Evolutionary conservation across 495 filamentous ascomycete genomes (phyloP).

Genomic region (Hypoxylon cercidicola): DNA sequence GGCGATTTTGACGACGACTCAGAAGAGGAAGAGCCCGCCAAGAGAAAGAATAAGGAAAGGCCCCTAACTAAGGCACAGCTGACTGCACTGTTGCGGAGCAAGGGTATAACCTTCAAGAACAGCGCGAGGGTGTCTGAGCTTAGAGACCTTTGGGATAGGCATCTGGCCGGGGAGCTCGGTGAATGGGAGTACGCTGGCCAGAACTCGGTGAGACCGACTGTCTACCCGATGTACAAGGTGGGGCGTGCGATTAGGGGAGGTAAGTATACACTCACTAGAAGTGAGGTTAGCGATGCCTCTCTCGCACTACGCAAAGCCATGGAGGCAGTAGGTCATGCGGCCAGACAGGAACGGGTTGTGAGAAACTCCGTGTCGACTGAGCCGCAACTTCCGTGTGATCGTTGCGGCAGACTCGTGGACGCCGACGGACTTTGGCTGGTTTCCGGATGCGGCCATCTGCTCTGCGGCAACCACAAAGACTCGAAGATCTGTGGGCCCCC

Average conservation of each 20-base stretch:
- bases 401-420: slow-evolving; percentile 36
- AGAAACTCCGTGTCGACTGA: background rate
- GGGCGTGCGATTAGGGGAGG: slow-evolving; percentile 22
- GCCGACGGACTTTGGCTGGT: slow-evolving; percentile 48
- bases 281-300: slow-evolving; percentile 18
- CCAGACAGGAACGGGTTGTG: slow-evolving; percentile 21
- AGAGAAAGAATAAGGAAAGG: too few relatives aligned
- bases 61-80: too few relatives aligned
- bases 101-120: too few relatives aligned
- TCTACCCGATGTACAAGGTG: too few relatives aligned
- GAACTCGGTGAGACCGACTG: too few relatives aligned
- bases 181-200: too few relatives aligned
- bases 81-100: too few relatives aligned
- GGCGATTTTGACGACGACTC: too few relatives aligned
- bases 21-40: too few relatives aligned
- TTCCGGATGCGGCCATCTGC: slow-evolving; percentile 60
- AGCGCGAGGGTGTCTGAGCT: too few relatives aligned
- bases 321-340: slow-evolving; percentile 5
- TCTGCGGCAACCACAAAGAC: slow-evolving; percentile 55
- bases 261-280: slow-evolving; percentile 21
- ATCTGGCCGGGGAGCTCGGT: too few relatives aligned
- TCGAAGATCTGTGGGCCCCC: slow-evolving; percentile 10
- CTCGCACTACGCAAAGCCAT: slow-evolving; percentile 12
- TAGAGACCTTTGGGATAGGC: too few relatives aligned
- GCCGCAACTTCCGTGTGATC: slow-evolving; percentile 36